Conservation (phyloP, 2,329 filamentous ascomycete genomes). For the Ascochyta koolunga region DNA sequence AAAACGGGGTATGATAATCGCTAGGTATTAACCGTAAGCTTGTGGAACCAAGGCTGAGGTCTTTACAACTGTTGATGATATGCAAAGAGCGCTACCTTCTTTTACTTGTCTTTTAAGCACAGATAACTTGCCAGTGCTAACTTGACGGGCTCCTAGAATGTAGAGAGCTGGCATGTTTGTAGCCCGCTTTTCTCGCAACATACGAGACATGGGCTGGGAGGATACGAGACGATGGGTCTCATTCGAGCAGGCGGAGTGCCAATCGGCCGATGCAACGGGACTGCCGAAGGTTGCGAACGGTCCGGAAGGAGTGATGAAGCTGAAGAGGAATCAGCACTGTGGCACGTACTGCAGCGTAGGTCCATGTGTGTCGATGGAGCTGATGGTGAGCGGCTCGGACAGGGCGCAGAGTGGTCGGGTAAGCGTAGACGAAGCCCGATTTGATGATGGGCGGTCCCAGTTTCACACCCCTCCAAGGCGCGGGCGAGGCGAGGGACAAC, state of each 20-base stretch:
- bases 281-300: constrained; percentile 4
- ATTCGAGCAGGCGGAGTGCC: constrained; percentile 5
- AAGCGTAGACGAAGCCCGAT: background rate
- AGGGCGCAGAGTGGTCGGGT: constrained; percentile 24
- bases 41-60: too few species aligned
- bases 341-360: constrained; percentile 5
- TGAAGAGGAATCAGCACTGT: constrained; percentile 17
- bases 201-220: background rate
- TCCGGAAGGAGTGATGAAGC: constrained; percentile 1
- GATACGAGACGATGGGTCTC: constrained; percentile 3
- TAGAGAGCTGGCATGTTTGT: too few species aligned
- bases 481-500: constrained; percentile 25
- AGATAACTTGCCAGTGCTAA: too few species aligned
- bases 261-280: constrained; percentile 4
- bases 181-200: too few species aligned
- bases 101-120: too few species aligned
- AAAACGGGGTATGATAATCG: too few species aligned
- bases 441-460: background rate
- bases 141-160: too few species aligned
- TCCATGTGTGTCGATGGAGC: background rate
- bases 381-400: constrained; percentile 11
- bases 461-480: constrained; percentile 20
- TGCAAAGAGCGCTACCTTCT: too few species aligned
- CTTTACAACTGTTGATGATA: too few species aligned
- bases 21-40: too few species aligned